These are phyloP conservation scores for Trichoderma guizhouense DNA, from an alignment of 2,329 filamentous ascomycete species.

Conservation along the genomic window DNA sequence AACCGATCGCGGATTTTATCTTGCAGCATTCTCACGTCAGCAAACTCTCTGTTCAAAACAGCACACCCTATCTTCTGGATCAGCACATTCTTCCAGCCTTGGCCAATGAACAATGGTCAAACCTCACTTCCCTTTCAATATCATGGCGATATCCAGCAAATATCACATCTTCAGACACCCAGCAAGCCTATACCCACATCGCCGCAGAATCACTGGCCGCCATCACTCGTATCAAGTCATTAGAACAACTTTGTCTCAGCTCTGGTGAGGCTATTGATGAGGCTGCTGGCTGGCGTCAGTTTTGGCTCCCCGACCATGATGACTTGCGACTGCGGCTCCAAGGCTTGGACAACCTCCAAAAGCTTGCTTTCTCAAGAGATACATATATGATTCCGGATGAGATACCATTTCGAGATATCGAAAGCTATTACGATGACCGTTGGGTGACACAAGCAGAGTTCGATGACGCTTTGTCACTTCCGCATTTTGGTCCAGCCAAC, in stretches of 20 bases:
- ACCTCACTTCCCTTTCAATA: slow-evolving; percentile 3
- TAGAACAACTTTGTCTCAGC: background rate
- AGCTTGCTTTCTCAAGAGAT: background rate
- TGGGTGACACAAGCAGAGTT: background rate
- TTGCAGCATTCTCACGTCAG: background rate
- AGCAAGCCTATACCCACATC: background rate
- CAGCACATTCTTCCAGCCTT: background rate
- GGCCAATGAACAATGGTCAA: background rate
- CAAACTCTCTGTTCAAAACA: background rate
- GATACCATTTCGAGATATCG: background rate
- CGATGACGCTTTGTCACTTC: background rate
- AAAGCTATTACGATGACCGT: background rate
- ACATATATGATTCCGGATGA: background rate
- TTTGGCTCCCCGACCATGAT: background rate
- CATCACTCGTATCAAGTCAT: background rate
- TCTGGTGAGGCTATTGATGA: background rate
- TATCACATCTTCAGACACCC: background rate
- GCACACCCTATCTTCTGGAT: background rate
- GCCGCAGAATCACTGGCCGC: background rate
- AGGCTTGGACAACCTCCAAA: background rate
- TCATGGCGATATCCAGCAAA: background rate
- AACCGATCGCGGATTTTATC: background rate
- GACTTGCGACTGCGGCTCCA: background rate
- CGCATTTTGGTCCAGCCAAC: background rate
- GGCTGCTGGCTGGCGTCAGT: background rate